These are phyloP conservation scores for Solanum ossicruentum DNA, from an alignment of 257 asterid genomes.

Conservation along the genomic window DNA sequence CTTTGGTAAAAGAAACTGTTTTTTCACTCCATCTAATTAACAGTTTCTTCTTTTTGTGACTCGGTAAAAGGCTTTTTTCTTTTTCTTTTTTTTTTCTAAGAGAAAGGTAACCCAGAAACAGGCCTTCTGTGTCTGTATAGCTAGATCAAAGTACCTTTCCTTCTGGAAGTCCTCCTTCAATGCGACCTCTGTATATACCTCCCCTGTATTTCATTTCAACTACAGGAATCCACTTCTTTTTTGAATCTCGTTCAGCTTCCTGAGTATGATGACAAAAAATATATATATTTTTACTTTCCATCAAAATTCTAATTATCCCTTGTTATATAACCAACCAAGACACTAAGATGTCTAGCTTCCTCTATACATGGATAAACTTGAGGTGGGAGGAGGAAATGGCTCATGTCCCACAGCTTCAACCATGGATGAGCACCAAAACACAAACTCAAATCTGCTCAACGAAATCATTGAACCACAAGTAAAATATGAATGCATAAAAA, in stretches of 20 bases:
- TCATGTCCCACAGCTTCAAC: not conserved
- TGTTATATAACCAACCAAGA: not conserved
- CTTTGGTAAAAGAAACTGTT: not conserved
- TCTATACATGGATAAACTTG: not conserved
- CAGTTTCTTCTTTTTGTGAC: not conserved
- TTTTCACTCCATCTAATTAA: not conserved
- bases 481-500: not conserved
- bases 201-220: constrained; percentile 84
- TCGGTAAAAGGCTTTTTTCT: not conserved
- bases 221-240: constrained; percentile 78
- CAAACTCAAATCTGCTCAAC: not conserved
- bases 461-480: not conserved
- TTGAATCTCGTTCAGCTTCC: constrained; percentile 91
- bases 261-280: constrained; percentile 1
- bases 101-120: not conserved
- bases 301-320: not conserved
- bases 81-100: not conserved
- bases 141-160: constrained; percentile 63
- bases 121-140: not conserved
- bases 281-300: not conserved
- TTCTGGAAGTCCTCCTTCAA: constrained; percentile 98
- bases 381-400: not conserved
- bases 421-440: not conserved
- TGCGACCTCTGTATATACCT: constrained; percentile 75
- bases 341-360: not conserved